These are phyloP conservation scores for Picea abies DNA, from an alignment of 83 land plant genomes.

Conservation along the genomic window DNA sequence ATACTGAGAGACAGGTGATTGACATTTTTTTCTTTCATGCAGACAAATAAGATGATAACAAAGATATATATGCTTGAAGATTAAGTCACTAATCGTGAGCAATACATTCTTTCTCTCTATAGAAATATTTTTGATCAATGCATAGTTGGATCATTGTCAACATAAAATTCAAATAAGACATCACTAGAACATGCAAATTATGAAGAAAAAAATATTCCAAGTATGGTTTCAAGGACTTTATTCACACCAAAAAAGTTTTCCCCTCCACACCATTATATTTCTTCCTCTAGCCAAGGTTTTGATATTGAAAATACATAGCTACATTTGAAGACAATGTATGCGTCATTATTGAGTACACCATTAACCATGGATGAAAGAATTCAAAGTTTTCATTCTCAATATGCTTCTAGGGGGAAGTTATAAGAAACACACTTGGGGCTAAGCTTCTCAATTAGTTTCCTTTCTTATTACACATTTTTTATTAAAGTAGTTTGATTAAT, in stretches of 20 bases:
- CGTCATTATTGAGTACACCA: conserved; percentile 14
- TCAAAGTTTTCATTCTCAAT: conserved; percentile 7
- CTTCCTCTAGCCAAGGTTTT: conserved; percentile 33
- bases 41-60: conserved; percentile 81
- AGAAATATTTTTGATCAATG: conserved; percentile 81
- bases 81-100: conserved; percentile 88
- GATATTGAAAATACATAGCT: conserved; percentile 23
- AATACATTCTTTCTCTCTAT: conserved; percentile 90
- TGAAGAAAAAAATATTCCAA: conserved; percentile 50
- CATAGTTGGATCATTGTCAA: conserved; percentile 49
- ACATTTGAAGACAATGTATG: conserved; percentile 35
- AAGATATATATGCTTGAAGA: conserved; percentile 88
- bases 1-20: not conserved
- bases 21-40: not conserved
- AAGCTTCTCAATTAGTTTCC: no score
- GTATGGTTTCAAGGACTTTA: conserved; percentile 55
- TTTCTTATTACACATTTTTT: not conserved
- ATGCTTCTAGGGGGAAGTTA: conserved; percentile 8
- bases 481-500: not conserved
- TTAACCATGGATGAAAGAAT: conserved; percentile 17
- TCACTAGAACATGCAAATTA: conserved; percentile 55
- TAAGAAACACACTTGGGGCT: not conserved
- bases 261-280: conserved; percentile 43
- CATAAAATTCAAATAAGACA: conserved; percentile 41
- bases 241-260: conserved; percentile 62